These are phyloP conservation scores for Lachancea kluyveri DNA, from an alignment of 805 yeast species.

Conservation along the genomic window DNA sequence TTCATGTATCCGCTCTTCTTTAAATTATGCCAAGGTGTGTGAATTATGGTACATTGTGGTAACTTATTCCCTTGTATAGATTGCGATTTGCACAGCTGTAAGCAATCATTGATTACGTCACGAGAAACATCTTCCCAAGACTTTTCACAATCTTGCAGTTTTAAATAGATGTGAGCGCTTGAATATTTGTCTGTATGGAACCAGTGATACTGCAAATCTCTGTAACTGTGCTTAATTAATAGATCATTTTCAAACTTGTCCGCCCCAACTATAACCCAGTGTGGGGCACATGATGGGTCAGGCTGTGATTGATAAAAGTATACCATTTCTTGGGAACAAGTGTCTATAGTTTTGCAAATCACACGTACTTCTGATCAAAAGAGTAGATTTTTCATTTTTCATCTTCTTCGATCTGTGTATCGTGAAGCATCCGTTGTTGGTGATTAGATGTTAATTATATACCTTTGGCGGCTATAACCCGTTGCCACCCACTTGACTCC, in stretches of 20 bases:
- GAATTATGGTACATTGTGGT: slow-evolving; percentile 58
- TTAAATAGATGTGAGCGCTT: slow-evolving; percentile 70
- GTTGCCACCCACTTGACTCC: no score
- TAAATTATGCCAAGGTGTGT: slow-evolving; percentile 70
- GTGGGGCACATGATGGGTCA: slow-evolving; percentile 10
- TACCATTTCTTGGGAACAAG: no score
- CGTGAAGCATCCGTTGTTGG: background rate
- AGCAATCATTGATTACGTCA: slow-evolving; percentile 46
- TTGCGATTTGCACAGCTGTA: slow-evolving; percentile 71
- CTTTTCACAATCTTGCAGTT: slow-evolving; percentile 43
- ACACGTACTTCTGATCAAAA: background rate
- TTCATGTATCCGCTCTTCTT: slow-evolving; percentile 66
- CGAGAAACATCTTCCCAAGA: slow-evolving; percentile 45
- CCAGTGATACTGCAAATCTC: slow-evolving; percentile 55
- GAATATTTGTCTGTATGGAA: slow-evolving; percentile 75
- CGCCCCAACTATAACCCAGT: slow-evolving; percentile 49
- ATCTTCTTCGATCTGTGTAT: background rate
- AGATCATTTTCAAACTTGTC: slow-evolving; percentile 66
- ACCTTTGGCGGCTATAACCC: no score
- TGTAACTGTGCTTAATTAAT: slow-evolving; percentile 56
- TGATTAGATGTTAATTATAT: background rate
- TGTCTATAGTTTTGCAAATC: no score
- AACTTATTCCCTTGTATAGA: slow-evolving; percentile 71
- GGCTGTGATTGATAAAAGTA: slow-evolving; percentile 25
- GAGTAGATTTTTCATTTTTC: background rate